These are phyloP conservation scores for Cladosporium phlei DNA, from an alignment of 2,329 filamentous ascomycete genomes.

Conservation along the genomic window DNA sequence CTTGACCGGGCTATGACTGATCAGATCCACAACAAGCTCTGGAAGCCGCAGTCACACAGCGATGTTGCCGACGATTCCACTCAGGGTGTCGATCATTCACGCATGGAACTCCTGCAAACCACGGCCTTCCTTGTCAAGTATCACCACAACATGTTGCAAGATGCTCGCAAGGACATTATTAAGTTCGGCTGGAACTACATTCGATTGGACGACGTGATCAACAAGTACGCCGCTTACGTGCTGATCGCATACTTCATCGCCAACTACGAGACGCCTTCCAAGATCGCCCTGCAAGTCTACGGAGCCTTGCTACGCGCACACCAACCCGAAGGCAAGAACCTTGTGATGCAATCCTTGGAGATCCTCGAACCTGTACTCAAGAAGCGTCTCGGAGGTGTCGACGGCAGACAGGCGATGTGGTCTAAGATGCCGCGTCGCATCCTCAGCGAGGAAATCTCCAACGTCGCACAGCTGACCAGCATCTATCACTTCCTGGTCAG, in stretches of 20 bases:
- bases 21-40: slow-evolving; percentile 84
- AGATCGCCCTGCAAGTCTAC: slow-evolving; percentile 95
- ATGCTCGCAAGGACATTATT: slow-evolving; percentile 94
- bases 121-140: slow-evolving; percentile 96
- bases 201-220: slow-evolving; percentile 95
- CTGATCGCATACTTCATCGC: slow-evolving; percentile 97
- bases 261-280: slow-evolving; percentile 90
- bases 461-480: slow-evolving; percentile 90
- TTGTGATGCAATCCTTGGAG: slow-evolving; percentile 92
- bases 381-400: slow-evolving; percentile 69
- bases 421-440: slow-evolving; percentile 86
- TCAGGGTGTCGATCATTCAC: slow-evolving; percentile 88
- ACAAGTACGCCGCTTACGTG: slow-evolving; percentile 96
- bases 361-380: slow-evolving; percentile 91
- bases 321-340: slow-evolving; percentile 84
- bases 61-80: slow-evolving; percentile 74
- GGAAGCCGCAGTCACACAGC: slow-evolving; percentile 75
- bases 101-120: slow-evolving; percentile 92
- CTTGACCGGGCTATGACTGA: slow-evolving; percentile 86
- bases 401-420: slow-evolving; percentile 76
- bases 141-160: slow-evolving; percentile 79
- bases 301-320: slow-evolving; percentile 85
- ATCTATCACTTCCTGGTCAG: slow-evolving; percentile 96
- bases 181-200: slow-evolving; percentile 99
- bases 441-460: slow-evolving; percentile 87